These are phyloP conservation scores for Debaryomyces hansenii DNA, from an alignment of 805 yeast genomes.

Conservation along the genomic window DNA sequence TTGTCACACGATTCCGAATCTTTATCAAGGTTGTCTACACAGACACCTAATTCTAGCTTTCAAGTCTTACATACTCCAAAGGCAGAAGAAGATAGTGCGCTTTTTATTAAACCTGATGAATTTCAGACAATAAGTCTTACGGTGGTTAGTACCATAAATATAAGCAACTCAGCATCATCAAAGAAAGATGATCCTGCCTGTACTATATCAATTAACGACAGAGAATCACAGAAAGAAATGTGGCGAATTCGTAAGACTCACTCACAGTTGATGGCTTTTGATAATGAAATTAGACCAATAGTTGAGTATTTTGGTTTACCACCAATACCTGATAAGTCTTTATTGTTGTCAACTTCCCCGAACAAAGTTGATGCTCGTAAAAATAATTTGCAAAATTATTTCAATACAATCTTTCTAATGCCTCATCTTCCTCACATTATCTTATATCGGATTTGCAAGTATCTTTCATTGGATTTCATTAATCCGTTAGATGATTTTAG, in stretches of 20 bases:
- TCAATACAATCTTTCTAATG: constrained; percentile 53
- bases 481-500: constrained; percentile 55
- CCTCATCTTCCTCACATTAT: constrained; percentile 59
- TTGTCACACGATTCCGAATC: constrained; percentile 9
- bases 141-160: constrained; percentile 48
- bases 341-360: constrained; percentile 63
- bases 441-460: constrained; percentile 56
- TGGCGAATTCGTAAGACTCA: constrained; percentile 73
- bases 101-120: constrained; percentile 62
- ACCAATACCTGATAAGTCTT: constrained; percentile 59
- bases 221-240: constrained; percentile 60
- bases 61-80: constrained; percentile 21
- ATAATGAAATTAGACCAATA: constrained; percentile 55
- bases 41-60: neutral
- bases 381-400: constrained; percentile 56
- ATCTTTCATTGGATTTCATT: constrained; percentile 66
- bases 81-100: constrained; percentile 36
- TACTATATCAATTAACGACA: constrained; percentile 63
- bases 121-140: constrained; percentile 50
- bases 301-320: constrained; percentile 57
- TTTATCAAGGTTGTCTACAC: neutral
- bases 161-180: constrained; percentile 22
- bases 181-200: constrained; percentile 59
- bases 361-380: constrained; percentile 63
- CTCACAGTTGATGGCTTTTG: constrained; percentile 60